Base-by-base conservation (phyloP, 1,284 basidiomycete species). In the Ganoderma meredithae region DNA sequence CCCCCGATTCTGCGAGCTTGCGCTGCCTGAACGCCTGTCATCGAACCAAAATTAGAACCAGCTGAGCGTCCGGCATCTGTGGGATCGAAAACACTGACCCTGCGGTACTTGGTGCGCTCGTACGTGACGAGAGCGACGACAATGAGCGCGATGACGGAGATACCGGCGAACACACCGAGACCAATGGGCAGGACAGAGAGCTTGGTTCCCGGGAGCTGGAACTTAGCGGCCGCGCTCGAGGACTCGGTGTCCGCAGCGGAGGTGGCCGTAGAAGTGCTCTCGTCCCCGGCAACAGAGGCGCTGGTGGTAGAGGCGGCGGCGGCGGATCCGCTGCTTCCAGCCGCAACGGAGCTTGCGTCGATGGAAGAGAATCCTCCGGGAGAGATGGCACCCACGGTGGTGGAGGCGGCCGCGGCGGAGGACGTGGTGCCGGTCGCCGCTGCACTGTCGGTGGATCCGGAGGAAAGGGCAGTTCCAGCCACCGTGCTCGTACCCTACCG, bases 91-190 rank as follows among this genome's bases (percentile, higher is more conserved):
- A 60, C 5, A 58, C 84, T 62, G 64, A 91, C 92, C 86, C 88
- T 93, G 83, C 93, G 89, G 77, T 93, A 92, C 79, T 90, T 92
- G 39, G 92, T 89, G 63, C 93, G 86, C 83, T 95, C 93, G 76
- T 90, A 93, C 27, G 93, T 95, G 68, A 94, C 93, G 75, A 93
- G 81, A 63, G 86, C 90, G 70, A 95, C 91, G n/a, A 92, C 88
- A 71, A 91, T 88, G 73, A 95, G 78, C 25, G 89, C 90, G 75
- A 95, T 90, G 13, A 91, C 89, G 31, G 92, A 92, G 69, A 95
- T 90, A 72, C 91, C 93, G 59, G 90, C 92, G 76, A 93, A 95
- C 22, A 95, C 85, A 66, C 90, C 91, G 61, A 95, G 83, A 73
- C 93, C 93, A 71, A 95, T 89, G 0, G 93, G 94, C 61, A 95